phyloP scores from a whole-genome alignment of 208 protist species.

The Leishmania amazonensis region DNA sequence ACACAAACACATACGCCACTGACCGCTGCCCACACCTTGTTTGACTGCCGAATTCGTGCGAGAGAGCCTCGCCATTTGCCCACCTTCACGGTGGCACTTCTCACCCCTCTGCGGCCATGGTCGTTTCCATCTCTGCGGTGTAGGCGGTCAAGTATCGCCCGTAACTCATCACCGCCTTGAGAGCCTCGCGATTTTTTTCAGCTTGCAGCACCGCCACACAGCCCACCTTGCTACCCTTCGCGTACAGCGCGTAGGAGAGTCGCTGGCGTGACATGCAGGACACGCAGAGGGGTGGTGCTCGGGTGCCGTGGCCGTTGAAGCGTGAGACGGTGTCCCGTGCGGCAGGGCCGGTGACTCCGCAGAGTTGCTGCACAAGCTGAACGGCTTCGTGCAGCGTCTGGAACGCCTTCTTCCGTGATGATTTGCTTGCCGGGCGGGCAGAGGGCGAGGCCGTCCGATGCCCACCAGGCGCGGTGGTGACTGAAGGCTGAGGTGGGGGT shows the following conservation, averaged over 20 bases:
- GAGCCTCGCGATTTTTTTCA: slow-evolving; percentile 34
- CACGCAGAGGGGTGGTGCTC: slow-evolving; percentile 35
- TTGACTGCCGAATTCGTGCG: neutral
- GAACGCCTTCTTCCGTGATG: slow-evolving; percentile 22
- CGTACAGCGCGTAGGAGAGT: slow-evolving; percentile 69
- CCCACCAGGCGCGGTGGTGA: neutral
- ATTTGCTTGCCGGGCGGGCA: neutral
- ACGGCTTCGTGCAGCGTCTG: slow-evolving; percentile 43
- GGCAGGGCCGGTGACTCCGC: neutral
- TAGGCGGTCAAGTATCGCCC: slow-evolving; percentile 20
- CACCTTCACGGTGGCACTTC: neutral
- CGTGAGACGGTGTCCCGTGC: neutral
- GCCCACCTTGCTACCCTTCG: slow-evolving; percentile 54
- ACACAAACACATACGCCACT: neutral
- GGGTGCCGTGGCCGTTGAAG: neutral
- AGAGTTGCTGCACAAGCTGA: slow-evolving; percentile 31
- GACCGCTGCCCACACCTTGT: neutral
- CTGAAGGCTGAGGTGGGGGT: neutral
- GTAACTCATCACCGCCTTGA: slow-evolving; percentile 42
- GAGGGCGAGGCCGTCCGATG: neutral
- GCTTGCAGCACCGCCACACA: slow-evolving; percentile 53
- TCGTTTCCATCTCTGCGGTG: neutral
- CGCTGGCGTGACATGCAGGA: slow-evolving; percentile 64
- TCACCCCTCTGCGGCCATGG: neutral
- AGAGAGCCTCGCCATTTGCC: neutral